Conservation (phyloP, 2,329 filamentous ascomycete genomes). For the Claviceps citrina region DNA sequence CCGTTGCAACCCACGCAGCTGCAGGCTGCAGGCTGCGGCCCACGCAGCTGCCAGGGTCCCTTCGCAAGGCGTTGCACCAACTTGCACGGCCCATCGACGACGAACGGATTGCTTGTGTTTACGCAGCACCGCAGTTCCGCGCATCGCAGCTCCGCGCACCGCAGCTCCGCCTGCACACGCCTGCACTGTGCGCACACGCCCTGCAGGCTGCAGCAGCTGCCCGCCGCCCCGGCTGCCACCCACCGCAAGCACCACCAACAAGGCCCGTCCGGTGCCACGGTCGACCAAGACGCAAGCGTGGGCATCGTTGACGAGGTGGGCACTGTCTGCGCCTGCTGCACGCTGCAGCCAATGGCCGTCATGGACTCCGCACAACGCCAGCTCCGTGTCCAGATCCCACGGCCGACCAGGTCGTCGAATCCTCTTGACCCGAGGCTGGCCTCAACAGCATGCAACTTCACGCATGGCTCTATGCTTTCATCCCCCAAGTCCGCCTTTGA, state of each 20-base stretch:
- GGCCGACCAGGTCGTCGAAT: background rate
- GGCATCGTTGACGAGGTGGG: constrained; percentile 1
- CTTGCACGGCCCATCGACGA: too few relatives aligned
- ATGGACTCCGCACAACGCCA: constrained; percentile 4
- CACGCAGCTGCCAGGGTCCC: too few relatives aligned
- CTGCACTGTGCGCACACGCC: background rate
- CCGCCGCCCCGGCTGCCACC: too few relatives aligned
- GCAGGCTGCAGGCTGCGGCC: too few relatives aligned
- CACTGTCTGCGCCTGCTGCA: background rate
- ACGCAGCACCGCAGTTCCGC: too few relatives aligned
- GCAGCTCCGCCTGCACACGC: background rate
- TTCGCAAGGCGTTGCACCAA: too few relatives aligned
- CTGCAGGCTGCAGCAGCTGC: too few relatives aligned
- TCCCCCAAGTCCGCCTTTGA: constrained; percentile 3
- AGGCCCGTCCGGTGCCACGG: background rate
- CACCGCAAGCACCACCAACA: too few relatives aligned
- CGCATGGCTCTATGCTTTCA: background rate
- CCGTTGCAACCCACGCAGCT: too few relatives aligned
- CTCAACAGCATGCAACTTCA: constrained; percentile 1
- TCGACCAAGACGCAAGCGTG: background rate
- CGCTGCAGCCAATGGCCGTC: constrained; percentile 1
- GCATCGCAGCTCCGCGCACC: too few relatives aligned
- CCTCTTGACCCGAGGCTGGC: background rate
- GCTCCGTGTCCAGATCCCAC: constrained; percentile 4
- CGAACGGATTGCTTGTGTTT: too few relatives aligned